Evolutionary conservation across 768 basidiomycete species (phyloP), one percentile per base, ranked within the genome.

Genomic region (Termitomyces sp.): DNA sequence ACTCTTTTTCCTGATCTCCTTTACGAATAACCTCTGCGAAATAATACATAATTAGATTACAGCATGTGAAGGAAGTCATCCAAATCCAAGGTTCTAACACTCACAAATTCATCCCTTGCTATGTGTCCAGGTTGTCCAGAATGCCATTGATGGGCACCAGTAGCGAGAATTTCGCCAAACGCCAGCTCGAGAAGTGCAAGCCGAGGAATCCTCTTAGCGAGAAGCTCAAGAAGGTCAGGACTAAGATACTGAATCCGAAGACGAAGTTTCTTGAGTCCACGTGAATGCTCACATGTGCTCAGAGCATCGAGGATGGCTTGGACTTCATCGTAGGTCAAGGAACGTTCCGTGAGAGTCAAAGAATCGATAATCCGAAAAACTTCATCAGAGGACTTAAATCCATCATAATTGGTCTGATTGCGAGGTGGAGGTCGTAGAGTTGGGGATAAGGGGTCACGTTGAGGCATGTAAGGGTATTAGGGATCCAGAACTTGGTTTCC

Each of bases 401-500:
- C 13, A 73, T 69, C 54, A 63, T 71, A 3, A 81, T 66, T 1
- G 79, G 79, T 13, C 79, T 69, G 11, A 81, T 62, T 1, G 76
- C 73, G 22, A 79, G 48, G 4, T 69, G 67, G 24, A 78, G 60
- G 7, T 63, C 58, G 33, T 69, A 61, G 34, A 81, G 73, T 22
- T 63, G 61, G 11, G 73, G 70, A 57, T 74, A 73, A 6, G 71
- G 71, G 2, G 39, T 55, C 33, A 11, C 11, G 20, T 64, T 57
- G 27, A 74, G 54, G 3, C 68, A 66, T n/a, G 61, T 64, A 22
- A 78, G 56, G 20, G 76, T 74, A 13, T 68, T 67, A 42, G 73
- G 76, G n/a, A 81, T 75, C 80, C 80, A 80, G 42, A 67, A 71
- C 57, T 72, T 71, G 59, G 65, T 67, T 6, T 69, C 65, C 4